These are phyloP conservation scores for Candida glucosophila DNA, from an alignment of 1,139 yeast species.

Conservation along the genomic window DNA sequence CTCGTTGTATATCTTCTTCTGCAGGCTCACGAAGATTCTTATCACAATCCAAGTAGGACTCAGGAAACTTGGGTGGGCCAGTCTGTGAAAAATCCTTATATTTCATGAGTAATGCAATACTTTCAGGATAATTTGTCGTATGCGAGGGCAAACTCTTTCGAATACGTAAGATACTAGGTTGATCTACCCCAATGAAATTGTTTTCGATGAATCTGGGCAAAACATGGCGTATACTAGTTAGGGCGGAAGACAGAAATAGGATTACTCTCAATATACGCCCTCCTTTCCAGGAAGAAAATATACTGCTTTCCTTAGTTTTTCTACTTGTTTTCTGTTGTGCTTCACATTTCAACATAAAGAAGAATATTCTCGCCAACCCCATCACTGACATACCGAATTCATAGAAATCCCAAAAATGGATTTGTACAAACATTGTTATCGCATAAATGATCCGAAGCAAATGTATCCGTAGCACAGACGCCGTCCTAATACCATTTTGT, in stretches of 20 bases:
- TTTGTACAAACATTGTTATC: slow-evolving; percentile 2
- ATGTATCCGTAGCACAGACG: slow-evolving; percentile 13
- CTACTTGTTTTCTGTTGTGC: slow-evolving; percentile 4
- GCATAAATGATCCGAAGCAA: slow-evolving; percentile 10
- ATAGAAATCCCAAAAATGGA: slow-evolving; percentile 1
- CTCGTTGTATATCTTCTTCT: slow-evolving; percentile 20
- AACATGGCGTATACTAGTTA: not conserved
- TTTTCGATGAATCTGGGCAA: not conserved
- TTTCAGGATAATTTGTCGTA: slow-evolving; percentile 9
- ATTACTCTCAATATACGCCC: slow-evolving; percentile 1
- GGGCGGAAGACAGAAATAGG: not conserved
- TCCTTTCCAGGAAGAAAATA: slow-evolving; percentile 3
- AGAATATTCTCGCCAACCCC: slow-evolving; percentile 5
- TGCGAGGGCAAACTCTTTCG: slow-evolving; percentile 7
- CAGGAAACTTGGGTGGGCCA: slow-evolving; percentile 33
- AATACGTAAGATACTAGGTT: slow-evolving; percentile 8
- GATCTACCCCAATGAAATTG: no score
- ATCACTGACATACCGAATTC: slow-evolving; percentile 5
- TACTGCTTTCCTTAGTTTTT: slow-evolving; percentile 3
- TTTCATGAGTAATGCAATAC: slow-evolving; percentile 12
- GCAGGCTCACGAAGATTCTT: slow-evolving; percentile 28
- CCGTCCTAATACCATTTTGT: slow-evolving; percentile 9
- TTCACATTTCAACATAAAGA: slow-evolving; percentile 6
- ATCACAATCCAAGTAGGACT: slow-evolving; percentile 32
- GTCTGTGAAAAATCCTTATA: slow-evolving; percentile 7